These are phyloP conservation scores for Cercospora nicotianae DNA, from an alignment of 2,329 filamentous ascomycete genomes.

Conservation along the genomic window DNA sequence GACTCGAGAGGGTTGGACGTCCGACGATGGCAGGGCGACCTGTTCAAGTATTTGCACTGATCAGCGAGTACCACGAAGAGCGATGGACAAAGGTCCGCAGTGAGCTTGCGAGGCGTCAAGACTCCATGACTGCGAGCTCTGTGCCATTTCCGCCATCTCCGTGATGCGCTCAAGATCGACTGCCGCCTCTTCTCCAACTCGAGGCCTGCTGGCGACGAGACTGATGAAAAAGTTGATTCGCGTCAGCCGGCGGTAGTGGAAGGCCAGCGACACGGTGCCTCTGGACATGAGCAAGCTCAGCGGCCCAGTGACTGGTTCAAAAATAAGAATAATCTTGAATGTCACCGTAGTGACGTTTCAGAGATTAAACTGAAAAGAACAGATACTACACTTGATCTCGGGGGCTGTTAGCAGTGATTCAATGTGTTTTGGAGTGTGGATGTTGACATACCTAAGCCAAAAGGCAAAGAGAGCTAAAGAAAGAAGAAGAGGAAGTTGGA, in stretches of 20 bases:
- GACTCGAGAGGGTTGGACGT: background rate
- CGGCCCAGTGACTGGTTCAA: conserved; percentile 9
- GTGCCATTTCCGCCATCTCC: background rate
- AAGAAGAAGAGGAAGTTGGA: background rate
- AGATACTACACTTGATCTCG: conserved; percentile 13
- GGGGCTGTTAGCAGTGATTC: background rate
- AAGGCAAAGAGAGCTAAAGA: conserved; percentile 19
- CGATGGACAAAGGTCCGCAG: background rate
- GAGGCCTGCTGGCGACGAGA: background rate
- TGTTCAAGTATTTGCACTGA: background rate
- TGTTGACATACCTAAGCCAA: conserved; percentile 13
- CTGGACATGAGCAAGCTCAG: conserved; percentile 16
- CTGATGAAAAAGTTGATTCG: conserved; percentile 19
- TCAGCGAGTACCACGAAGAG: background rate
- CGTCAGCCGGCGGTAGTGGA: conserved; percentile 17
- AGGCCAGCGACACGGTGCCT: conserved; percentile 18
- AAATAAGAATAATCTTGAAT: conserved; percentile 18
- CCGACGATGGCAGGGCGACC: background rate
- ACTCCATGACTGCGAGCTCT: background rate
- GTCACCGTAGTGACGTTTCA: conserved; percentile 11
- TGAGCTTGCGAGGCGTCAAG: background rate
- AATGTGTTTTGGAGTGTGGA: background rate
- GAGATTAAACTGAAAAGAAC: conserved; percentile 13
- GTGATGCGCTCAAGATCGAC: background rate
- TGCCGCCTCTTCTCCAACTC: conserved; percentile 11